Percentiles rank a stretch among this genome's conserved stretches.
Evolutionary conservation across 495 filamentous ascomycete species (phyloP).

Genomic region (Penicillium maclennaniae): DNA sequence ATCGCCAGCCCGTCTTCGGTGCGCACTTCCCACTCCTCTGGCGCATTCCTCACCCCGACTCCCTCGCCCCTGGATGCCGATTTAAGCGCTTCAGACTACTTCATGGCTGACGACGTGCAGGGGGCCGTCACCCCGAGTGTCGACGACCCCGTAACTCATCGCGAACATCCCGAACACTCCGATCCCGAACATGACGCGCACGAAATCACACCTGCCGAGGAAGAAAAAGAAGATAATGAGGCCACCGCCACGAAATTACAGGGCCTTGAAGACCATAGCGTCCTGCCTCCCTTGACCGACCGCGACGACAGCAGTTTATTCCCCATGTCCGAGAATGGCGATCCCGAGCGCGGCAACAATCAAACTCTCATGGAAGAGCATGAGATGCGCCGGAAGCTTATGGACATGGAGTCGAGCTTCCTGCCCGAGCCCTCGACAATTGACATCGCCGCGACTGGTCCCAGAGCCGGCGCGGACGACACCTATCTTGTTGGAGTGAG

Average conservation of each 20-base stretch:
- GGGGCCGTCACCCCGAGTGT: constrained; percentile 26
- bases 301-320: constrained; percentile 38
- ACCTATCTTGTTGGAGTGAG: constrained; percentile 41
- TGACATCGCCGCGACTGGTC: constrained; percentile 29
- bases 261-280: constrained; percentile 20
- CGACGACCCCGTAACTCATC: constrained; percentile 12
- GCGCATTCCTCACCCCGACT: constrained; percentile 34
- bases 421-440: constrained; percentile 52
- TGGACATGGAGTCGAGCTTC: constrained; percentile 89
- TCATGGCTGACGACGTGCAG: constrained; percentile 38
- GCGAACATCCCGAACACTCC: neutral
- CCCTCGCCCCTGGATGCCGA: constrained; percentile 36
- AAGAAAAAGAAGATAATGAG: constrained; percentile 23
- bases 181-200: constrained; percentile 1
- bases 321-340: constrained; percentile 36
- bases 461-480: constrained; percentile 34
- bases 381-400: constrained; percentile 66
- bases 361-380: constrained; percentile 57
- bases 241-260: constrained; percentile 6
- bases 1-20: constrained; percentile 23
- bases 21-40: constrained; percentile 30
- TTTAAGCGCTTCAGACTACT: constrained; percentile 29
- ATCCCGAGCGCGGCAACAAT: constrained; percentile 38
- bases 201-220: constrained; percentile 8
- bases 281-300: constrained; percentile 38